Base-by-base conservation (phyloP, 116 monocot species). In the Trichopus zeylanicus region DNA sequence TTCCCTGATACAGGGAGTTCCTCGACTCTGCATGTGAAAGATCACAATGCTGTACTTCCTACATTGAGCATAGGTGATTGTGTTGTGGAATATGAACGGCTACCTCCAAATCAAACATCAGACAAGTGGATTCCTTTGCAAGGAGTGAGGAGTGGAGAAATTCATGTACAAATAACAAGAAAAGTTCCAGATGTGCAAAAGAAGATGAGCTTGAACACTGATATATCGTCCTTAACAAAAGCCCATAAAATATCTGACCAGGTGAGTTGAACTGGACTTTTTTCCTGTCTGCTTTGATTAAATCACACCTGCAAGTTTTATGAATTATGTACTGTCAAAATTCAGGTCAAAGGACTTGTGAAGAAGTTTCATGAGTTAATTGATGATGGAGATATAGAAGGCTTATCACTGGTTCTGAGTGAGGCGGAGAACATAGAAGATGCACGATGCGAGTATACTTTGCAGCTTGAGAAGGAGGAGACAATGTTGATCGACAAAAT, bases 91-190 rank as follows among this genome's bases (percentile, higher is more conserved):
- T 91, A 98, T 66, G 73, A 91, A 55, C 59, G 49, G 29, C 47
- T 88, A 33, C 73, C 70, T 47, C 66, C 85, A 63, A 98, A 98
- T 70, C 64, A 84, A 57, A 78, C 75, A 35, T 73, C 70, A 3
- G 78, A 91, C 42, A 88, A 88, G 48, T 91, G 98, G 98, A 88
- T 98, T 34, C 91, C 88, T 32, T 78, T 98, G 28, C 88, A 91
- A 74, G 91, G 85, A 34, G 98, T 88, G 22, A 81, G 30, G 35
- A 85, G 69, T 47, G 98, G 98, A 24, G 88, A 98, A 60, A 85
- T 98, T 48, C 98, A 91, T 68, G 70, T 98, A 57, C 78, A 80
- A 42, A 75, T 98, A 42, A 84, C 87, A 42, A 79, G 87, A 66
- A 81, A 57, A 72, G 29, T 70, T 58, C 89, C 81, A 24, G 84